A percentile compares a stretch with the other conserved stretches of the same genome.
phyloP scores from a whole-genome alignment of 2,329 filamentous ascomycete species.

The Neopestalotiopsis sp. region DNA sequence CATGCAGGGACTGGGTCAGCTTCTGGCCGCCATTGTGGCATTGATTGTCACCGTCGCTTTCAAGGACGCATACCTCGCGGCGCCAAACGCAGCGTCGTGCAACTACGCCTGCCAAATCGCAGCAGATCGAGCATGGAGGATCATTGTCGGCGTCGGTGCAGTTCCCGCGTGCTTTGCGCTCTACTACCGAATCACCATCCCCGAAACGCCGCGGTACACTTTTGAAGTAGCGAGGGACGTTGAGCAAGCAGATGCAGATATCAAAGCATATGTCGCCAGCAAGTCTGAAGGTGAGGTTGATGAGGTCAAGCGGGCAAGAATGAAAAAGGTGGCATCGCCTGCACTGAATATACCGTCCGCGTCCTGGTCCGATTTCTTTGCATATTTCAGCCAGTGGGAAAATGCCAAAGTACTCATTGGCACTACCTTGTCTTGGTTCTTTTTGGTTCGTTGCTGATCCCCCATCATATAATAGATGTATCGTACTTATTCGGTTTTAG shows the following conservation, averaged over 20 bases:
- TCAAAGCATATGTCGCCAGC: constrained; percentile 62
- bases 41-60: constrained; percentile 72
- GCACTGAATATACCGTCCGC: constrained; percentile 69
- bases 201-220: constrained; percentile 83
- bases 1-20: constrained; percentile 85
- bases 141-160: constrained; percentile 80
- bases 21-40: constrained; percentile 72
- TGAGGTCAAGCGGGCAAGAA: constrained; percentile 52
- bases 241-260: constrained; percentile 75
- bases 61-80: constrained; percentile 52
- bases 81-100: constrained; percentile 54
- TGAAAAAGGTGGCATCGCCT: constrained; percentile 56
- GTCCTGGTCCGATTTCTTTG: constrained; percentile 69
- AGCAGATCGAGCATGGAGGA: constrained; percentile 82
- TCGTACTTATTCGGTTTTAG: constrained; percentile 33
- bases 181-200: constrained; percentile 87
- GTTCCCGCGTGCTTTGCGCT: constrained; percentile 78
- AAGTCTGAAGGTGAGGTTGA: constrained; percentile 54
- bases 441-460: constrained; percentile 54
- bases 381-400: constrained; percentile 72
- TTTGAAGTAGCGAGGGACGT: constrained; percentile 80
- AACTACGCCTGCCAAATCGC: constrained; percentile 68
- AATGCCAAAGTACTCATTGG: constrained; percentile 75
- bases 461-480: too few relatives aligned
- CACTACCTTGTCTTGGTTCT: constrained; percentile 83